These are phyloP conservation scores for Endoconidiophora laricicola DNA, from an alignment of 2,329 filamentous ascomycete species.

Conservation along the genomic window DNA sequence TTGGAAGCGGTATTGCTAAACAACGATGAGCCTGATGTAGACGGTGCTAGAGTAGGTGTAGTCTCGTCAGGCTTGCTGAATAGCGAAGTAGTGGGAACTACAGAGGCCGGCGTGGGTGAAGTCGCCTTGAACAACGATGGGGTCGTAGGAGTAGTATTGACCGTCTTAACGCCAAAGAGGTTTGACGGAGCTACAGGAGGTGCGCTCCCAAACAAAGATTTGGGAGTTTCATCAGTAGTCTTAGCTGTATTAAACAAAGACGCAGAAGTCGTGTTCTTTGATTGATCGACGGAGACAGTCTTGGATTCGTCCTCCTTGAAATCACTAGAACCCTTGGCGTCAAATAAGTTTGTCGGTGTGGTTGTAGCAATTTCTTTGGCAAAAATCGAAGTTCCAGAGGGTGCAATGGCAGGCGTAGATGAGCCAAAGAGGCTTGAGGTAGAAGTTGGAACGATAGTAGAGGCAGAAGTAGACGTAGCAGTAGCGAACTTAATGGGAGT, in stretches of 20 bases:
- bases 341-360: slow-evolving; percentile 22
- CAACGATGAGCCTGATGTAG: slow-evolving; percentile 5
- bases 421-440: slow-evolving; percentile 5
- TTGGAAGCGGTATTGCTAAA: slow-evolving; percentile 2
- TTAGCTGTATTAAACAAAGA: slow-evolving; percentile 15
- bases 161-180: slow-evolving; percentile 14
- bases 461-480: slow-evolving; percentile 14
- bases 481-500: slow-evolving; percentile 39
- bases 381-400: slow-evolving; percentile 14
- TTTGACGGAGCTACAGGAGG: not conserved
- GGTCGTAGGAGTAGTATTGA: slow-evolving; percentile 3
- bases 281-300: slow-evolving; percentile 13
- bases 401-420: slow-evolving; percentile 16
- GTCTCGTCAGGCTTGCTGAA: slow-evolving; percentile 9
- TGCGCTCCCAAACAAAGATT: slow-evolving; percentile 8
- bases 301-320: slow-evolving; percentile 9
- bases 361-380: slow-evolving; percentile 18
- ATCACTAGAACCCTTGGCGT: slow-evolving; percentile 19
- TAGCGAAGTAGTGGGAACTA: not conserved
- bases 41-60: not conserved
- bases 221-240: slow-evolving; percentile 8
- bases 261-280: slow-evolving; percentile 8
- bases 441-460: slow-evolving; percentile 9
- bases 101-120: not conserved
- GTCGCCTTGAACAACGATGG: slow-evolving; percentile 12